These are phyloP conservation scores for Pistacia atlantica DNA, from an alignment of 345 rosid species.

Conservation along the genomic window DNA sequence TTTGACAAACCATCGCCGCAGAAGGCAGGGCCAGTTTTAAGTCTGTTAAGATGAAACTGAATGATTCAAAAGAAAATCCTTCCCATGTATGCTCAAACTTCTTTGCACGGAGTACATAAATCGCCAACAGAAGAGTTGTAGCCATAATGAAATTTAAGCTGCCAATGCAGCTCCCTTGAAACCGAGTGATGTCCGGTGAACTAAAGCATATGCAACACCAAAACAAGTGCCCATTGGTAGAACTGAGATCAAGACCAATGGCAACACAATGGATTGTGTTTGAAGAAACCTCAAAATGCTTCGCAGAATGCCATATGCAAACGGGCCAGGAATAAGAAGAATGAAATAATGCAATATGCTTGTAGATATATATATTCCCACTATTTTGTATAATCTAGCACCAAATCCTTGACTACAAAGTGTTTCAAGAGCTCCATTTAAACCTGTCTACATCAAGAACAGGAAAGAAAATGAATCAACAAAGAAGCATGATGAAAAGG, in stretches of 20 bases:
- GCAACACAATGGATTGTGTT: conserved; percentile 61
- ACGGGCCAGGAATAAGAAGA: conserved; percentile 62
- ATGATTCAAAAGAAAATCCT: conserved; percentile 49
- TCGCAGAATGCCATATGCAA: conserved; percentile 64
- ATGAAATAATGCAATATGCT: conserved; percentile 67
- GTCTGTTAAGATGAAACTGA: conserved; percentile 30
- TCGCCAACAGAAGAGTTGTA: conserved; percentile 42
- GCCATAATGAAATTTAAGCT: conserved; percentile 68
- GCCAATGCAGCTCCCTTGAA: conserved; percentile 73
- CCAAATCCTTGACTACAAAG: conserved; percentile 92
- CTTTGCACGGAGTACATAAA: conserved; percentile 42
- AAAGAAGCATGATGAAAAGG: neutral
- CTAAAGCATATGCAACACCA: conserved; percentile 45
- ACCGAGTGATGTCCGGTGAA: conserved; percentile 45
- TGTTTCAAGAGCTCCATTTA: conserved; percentile 87
- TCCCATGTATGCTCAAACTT: conserved; percentile 59
- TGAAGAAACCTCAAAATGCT: conserved; percentile 73
- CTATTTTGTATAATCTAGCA: conserved; percentile 54
- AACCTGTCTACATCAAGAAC: conserved; percentile 46
- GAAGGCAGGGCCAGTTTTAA: conserved; percentile 64
- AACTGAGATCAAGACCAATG: conserved; percentile 46
- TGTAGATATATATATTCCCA: conserved; percentile 74
- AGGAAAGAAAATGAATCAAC: neutral
- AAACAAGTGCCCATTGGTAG: conserved; percentile 49
- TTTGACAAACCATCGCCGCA: conserved; percentile 84